A percentile compares a stretch with the other conserved stretches of the same genome.
Evolutionary conservation across 306 rosid species (phyloP).

Genomic region (Purshia tridentata): DNA sequence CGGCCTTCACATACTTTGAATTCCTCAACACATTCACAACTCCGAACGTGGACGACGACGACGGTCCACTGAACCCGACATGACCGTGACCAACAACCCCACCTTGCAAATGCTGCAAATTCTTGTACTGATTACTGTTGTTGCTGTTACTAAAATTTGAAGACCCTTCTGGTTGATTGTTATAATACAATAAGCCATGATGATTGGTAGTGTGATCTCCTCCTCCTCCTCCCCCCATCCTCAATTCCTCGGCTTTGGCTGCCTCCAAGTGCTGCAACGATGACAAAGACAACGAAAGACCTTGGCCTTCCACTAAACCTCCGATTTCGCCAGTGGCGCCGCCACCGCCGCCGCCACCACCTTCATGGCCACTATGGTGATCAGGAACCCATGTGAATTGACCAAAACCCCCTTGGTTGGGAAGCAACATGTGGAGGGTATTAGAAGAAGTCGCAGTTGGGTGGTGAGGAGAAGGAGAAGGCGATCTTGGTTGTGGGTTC

Average conservation of each 20-base stretch:
- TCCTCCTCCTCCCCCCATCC: conserved; percentile 41
- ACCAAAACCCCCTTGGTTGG: conserved; percentile 61
- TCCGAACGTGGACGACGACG: conserved; percentile 29
- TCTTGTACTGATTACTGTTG: conserved; percentile 45
- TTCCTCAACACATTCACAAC: conserved; percentile 65
- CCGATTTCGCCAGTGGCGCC: conserved; percentile 20
- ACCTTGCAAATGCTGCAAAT: conserved; percentile 35
- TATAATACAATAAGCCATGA: conserved; percentile 41
- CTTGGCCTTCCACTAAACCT: conserved; percentile 57
- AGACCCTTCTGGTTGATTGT: conserved; percentile 38
- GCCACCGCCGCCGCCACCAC: neutral
- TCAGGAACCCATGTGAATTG: conserved; percentile 68
- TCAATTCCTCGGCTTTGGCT: conserved; percentile 65
- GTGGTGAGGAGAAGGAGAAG: conserved; percentile 54
- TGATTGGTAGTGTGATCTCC: no score
- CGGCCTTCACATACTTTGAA: conserved; percentile 71
- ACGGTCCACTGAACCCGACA: conserved; percentile 45
- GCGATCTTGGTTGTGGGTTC: conserved; percentile 78
- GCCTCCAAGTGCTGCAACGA: conserved; percentile 62
- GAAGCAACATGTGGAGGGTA: conserved; percentile 77
- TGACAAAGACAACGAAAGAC: conserved; percentile 66
- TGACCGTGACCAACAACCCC: conserved; percentile 27
- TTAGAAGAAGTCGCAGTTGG: conserved; percentile 41
- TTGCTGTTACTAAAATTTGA: conserved; percentile 11
- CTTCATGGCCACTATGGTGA: conserved; percentile 29